These are phyloP conservation scores for Parastagonospora nodorum DNA, from an alignment of 2,329 filamentous ascomycete genomes.

Conservation along the genomic window DNA sequence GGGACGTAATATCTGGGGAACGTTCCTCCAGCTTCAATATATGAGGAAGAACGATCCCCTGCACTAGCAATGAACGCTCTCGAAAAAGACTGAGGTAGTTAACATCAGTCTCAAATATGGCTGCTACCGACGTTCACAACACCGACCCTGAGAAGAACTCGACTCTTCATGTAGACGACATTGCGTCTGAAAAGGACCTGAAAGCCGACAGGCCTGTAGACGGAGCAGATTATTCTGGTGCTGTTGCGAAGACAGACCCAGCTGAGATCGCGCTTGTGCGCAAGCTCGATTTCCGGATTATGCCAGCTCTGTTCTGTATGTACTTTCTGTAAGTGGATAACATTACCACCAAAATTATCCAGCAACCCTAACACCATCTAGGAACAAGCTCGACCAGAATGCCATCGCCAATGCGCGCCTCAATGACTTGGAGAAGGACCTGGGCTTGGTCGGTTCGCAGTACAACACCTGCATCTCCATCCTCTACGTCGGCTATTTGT, in stretches of 20 bases:
- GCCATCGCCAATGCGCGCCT: slow-evolving; percentile 69
- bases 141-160: slow-evolving; percentile 22
- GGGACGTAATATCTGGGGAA: slow-evolving; percentile 26
- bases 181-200: slow-evolving; percentile 19
- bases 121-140: slow-evolving; percentile 2
- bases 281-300: slow-evolving; percentile 32
- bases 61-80: not conserved
- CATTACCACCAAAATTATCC: not conserved
- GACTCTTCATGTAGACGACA: slow-evolving; percentile 22
- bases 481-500: slow-evolving; percentile 28
- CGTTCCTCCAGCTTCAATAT: slow-evolving; percentile 21
- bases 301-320: slow-evolving; percentile 40
- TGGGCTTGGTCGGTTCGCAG: slow-evolving; percentile 25
- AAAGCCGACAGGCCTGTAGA: slow-evolving; percentile 4
- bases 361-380: slow-evolving; percentile 1
- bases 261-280: slow-evolving; percentile 32
- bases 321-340: slow-evolving; percentile 40
- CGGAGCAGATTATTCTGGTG: slow-evolving; percentile 28
- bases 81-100: not conserved
- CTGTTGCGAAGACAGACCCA: slow-evolving; percentile 28
- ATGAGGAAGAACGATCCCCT: slow-evolving; percentile 10
- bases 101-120: slow-evolving; percentile 10
- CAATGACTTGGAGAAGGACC: slow-evolving; percentile 63
- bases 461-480: slow-evolving; percentile 53
- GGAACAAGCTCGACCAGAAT: slow-evolving; percentile 58